Conservation (phyloP, 495 filamentous ascomycete genomes). For the Neurospora sp. region DNA sequence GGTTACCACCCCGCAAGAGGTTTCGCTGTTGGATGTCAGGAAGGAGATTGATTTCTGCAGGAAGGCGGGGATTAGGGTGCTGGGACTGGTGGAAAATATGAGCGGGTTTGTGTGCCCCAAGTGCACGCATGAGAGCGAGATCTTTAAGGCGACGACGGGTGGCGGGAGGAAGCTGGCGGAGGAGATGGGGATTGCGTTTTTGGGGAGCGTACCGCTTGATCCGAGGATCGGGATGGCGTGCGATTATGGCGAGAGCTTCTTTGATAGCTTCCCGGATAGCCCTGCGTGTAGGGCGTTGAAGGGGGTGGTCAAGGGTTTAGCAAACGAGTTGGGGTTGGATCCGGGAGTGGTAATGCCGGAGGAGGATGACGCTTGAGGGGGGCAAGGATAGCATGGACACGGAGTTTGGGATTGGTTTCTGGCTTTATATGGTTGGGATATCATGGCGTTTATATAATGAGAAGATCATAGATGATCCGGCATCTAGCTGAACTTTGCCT, state of each 20-base stretch:
- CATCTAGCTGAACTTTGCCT: neutral
- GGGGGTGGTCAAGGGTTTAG: slow-evolving; percentile 62
- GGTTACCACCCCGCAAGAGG: slow-evolving; percentile 91
- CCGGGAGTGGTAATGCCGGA: slow-evolving; percentile 27
- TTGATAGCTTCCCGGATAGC: slow-evolving; percentile 85
- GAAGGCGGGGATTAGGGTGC: slow-evolving; percentile 80
- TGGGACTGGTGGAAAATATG: slow-evolving; percentile 98
- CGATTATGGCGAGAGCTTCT: slow-evolving; percentile 95
- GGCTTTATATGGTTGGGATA: neutral
- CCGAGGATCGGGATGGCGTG: slow-evolving; percentile 91
- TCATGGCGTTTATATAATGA: neutral
- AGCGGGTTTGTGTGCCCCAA: slow-evolving; percentile 88
- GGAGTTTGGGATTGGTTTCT: neutral
- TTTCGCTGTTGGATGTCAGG: slow-evolving; percentile 82
- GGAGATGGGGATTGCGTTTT: slow-evolving; percentile 77
- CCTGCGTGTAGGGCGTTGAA: slow-evolving; percentile 73
- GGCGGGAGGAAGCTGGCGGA: slow-evolving; percentile 69
- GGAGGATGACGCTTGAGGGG: slow-evolving; percentile 8
- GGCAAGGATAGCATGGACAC: neutral
- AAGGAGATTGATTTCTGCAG: slow-evolving; percentile 96
- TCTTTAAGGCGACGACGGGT: slow-evolving; percentile 87
- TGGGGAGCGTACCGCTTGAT: slow-evolving; percentile 88
- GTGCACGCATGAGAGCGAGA: slow-evolving; percentile 70
- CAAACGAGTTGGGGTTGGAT: slow-evolving; percentile 50
- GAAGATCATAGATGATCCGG: slow-evolving; percentile 1